phyloP scores from a whole-genome alignment of 805 yeast genomes.

The Metschnikowia shivogae region DNA sequence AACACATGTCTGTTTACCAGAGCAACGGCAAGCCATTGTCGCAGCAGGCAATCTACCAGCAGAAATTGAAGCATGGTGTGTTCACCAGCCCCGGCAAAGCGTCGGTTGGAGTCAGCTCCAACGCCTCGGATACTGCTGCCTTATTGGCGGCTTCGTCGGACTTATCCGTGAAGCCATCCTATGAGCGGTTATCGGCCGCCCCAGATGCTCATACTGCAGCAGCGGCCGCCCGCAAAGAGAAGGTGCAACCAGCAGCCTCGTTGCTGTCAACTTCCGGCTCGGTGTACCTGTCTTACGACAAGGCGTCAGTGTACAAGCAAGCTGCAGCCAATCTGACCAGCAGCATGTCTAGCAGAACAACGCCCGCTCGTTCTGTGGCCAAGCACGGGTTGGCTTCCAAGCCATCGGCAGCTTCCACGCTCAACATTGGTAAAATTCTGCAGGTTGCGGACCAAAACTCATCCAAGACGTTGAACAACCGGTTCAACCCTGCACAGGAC shows the following conservation, averaged over 20 bases:
- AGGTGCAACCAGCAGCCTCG: slow-evolving; percentile 13
- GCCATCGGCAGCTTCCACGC: slow-evolving; percentile 16
- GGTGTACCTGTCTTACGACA: slow-evolving; percentile 26
- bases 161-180: slow-evolving; percentile 55
- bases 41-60: slow-evolving; percentile 70
- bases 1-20: slow-evolving; percentile 54
- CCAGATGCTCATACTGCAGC: slow-evolving; percentile 68
- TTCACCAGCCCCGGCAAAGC: slow-evolving; percentile 48
- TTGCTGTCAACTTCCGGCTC: slow-evolving; percentile 25
- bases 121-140: slow-evolving; percentile 76
- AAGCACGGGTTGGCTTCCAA: slow-evolving; percentile 36
- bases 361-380: slow-evolving; percentile 35
- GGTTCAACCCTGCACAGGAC: slow-evolving; percentile 41
- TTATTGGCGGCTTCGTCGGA: slow-evolving; percentile 66
- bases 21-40: slow-evolving; percentile 67
- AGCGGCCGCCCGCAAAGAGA: slow-evolving; percentile 36
- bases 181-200: slow-evolving; percentile 52
- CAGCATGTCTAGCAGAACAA: slow-evolving; percentile 42
- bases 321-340: slow-evolving; percentile 40
- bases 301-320: slow-evolving; percentile 26
- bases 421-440: slow-evolving; percentile 34
- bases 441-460: slow-evolving; percentile 37
- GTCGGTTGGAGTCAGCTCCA: slow-evolving; percentile 59
- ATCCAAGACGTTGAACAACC: slow-evolving; percentile 33
- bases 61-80: slow-evolving; percentile 65